A percentile compares a stretch with the other conserved stretches of the same genome.
These are phyloP conservation scores for Cytospora mali DNA, from an alignment of 2,329 filamentous ascomycete species.

Conservation along the genomic window DNA sequence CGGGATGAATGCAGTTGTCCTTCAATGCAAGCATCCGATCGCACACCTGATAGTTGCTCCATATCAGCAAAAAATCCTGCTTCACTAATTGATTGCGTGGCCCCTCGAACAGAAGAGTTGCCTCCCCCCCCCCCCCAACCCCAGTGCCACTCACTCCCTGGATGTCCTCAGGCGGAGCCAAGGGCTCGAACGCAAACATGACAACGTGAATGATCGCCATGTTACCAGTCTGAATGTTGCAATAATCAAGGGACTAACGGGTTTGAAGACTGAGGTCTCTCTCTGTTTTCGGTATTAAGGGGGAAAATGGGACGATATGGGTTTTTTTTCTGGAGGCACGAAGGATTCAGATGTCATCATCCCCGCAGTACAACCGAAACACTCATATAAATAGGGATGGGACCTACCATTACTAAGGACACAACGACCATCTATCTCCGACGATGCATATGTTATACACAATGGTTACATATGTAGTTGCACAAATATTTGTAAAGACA, in stretches of 20 bases:
- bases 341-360: not conserved
- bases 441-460: no score
- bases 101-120: no score
- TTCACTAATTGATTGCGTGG: not conserved
- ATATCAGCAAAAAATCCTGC: not conserved
- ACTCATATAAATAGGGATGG: not conserved
- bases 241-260: not conserved
- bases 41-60: constrained; percentile 34
- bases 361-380: not conserved
- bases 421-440: not conserved
- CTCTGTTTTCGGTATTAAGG: not conserved
- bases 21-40: constrained; percentile 51
- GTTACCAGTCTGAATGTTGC: no score
- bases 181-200: constrained; percentile 65
- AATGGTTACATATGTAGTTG: no score
- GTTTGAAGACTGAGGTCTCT: not conserved
- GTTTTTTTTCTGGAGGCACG: no score
- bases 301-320: not conserved
- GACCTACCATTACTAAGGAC: not conserved
- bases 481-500: no score
- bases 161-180: constrained; percentile 50
- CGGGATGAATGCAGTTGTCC: constrained; percentile 63
- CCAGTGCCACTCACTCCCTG: constrained; percentile 55
- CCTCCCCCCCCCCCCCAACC: no score
- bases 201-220: constrained; percentile 73